Conservation (phyloP, 495 filamentous ascomycete species). For the Echria macrotheca region DNA sequence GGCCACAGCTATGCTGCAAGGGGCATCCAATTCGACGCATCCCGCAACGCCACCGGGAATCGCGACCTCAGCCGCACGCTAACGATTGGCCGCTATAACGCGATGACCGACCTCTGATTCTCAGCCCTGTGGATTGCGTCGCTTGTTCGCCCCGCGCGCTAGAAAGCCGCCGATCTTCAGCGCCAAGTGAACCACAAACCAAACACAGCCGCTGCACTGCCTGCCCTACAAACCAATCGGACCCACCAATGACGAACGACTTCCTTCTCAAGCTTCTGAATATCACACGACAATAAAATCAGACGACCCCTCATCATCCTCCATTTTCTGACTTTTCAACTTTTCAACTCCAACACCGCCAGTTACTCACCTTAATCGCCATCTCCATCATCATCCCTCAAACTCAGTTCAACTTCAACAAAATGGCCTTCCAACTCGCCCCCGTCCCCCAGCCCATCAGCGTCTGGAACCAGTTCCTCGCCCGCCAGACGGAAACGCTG, state of each 20-base stretch:
- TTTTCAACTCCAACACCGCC: no score
- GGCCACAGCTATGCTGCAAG: slow-evolving; percentile 1
- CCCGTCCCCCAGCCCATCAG: slow-evolving; percentile 37
- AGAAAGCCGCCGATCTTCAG: no score
- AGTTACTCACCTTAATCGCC: background rate
- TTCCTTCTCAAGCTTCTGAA: background rate
- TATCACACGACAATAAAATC: background rate
- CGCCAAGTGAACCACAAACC: background rate
- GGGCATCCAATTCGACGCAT: slow-evolving; percentile 3
- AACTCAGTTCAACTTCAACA: background rate
- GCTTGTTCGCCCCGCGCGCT: background rate
- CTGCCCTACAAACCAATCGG: background rate
- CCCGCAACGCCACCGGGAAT: background rate
- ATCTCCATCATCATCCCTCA: background rate
- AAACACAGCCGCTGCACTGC: background rate
- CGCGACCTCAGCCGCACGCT: slow-evolving; percentile 2
- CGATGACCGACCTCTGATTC: background rate
- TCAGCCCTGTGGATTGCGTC: background rate
- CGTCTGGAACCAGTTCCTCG: slow-evolving; percentile 46
- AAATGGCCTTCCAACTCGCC: slow-evolving; percentile 15
- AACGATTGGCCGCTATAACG: background rate
- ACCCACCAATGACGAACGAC: background rate
- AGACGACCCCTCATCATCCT: background rate
- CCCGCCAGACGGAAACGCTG: slow-evolving; percentile 41
- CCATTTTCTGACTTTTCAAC: background rate